Base-by-base conservation (phyloP, 305 asterid species). In the Petunia hybrid region DNA sequence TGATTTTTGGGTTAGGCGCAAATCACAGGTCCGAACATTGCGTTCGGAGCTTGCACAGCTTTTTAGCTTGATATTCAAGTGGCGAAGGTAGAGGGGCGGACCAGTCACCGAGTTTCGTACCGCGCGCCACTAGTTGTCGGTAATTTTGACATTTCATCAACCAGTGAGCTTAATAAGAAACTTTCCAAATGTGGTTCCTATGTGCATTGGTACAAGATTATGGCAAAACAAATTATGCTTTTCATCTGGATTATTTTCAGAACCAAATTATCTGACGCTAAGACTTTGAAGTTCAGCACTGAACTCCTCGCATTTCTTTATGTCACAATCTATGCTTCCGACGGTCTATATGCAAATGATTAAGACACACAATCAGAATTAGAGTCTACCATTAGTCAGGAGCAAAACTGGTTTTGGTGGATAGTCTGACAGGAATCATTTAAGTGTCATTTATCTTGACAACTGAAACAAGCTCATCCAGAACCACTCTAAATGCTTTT, bases 111-210 rank as follows among this genome's bases (percentile, higher is more conserved):
- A 22, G 31, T 22, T 22, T 22, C 31, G 31, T 22, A 22, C 31
- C 31, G 31, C 31, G 31, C 0, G 31, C 31, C 31, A 22, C 31
- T 22, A 22, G 31, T 22, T 22, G 31, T 22, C 31, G 31, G 31
- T 12, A 73, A 12, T 35, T 73, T 73, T 73, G 7, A 35, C 46
- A 51, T 73, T 53, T 51, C 63, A 51, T 73, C 78, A 35, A 73
- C 36, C 6, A 36, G 36, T 51, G 35, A 73, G 51, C 46, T 35
- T 6, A 51, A 51, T 36, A 73, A 73, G 61, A 73, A 73, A 48
- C 36, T 51, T 48, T 71, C 45, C 78, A 36, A 12, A 51, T 51
- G 46, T 2, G 48, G 78, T 51, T 51, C 46, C 12, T 73, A 35
- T 12, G 63, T 36, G 51, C 62, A 73, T 51, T 13, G 63, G 36